Evolutionary conservation across 257 asterid genomes (phyloP), one percentile per base, ranked within the genome.

Genomic region (Misopates orontium): DNA sequence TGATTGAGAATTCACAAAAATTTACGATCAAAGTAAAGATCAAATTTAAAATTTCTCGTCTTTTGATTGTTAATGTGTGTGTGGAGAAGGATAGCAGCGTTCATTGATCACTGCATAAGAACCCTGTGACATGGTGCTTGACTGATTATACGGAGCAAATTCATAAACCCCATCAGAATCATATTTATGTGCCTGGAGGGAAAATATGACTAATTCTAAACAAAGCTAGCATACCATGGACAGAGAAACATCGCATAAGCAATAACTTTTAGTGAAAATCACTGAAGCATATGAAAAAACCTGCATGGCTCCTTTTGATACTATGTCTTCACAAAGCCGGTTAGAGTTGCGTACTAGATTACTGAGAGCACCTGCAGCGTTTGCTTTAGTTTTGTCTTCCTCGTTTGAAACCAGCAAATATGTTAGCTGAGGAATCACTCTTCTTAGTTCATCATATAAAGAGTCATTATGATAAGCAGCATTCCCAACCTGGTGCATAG

Each of bases 321-420:
- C 84, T 39, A 94, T 90, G 78, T 94, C 99, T 70, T 83, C 96
- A 51, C 99, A 90, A 45, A 94, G 97, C 71, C 80, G 91, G 83
- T 77, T 84, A 71, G 98, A 94, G 81, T 94, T 90, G 62, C 96
- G 96, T 47, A 94, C 98, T 7, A 94, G 91, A 73, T 94, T 90
- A 72, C 99, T 94, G 54, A 94, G 87, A 68, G 99, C 99, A 69
- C 99, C 98, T 1, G 99, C 98, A 63, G 99, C 99, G 71, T 94
- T 94, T 65, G 96, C 95, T 78, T 90, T 94, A 16, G 99, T 94
- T 81, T 94, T 94, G 75, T 94, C 96, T 78, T 94, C 99, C 83
- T 85, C 97, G 18, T 83, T 80, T 8, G 96, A 85, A 69, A 88
- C 79, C 76, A 94, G 83, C 80, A 94, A 68, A 61, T 66, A 79